Base-by-base conservation (phyloP, 805 yeast species). In the Candida quercuum region DNA sequence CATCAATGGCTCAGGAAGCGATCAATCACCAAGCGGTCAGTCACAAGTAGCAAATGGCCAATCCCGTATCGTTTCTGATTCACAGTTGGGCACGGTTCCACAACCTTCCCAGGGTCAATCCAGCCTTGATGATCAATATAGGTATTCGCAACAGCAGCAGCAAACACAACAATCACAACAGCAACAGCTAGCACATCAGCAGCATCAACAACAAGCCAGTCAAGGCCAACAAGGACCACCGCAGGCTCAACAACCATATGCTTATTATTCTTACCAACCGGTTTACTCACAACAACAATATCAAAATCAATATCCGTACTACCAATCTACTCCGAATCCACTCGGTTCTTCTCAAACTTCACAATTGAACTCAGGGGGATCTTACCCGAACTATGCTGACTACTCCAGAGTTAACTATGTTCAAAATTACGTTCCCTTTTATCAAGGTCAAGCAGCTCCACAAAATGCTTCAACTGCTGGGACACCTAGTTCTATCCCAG, bases 281-380 rank as follows among this genome's bases (percentile, higher is more conserved):
- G 35, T 33, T 3, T 43, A 45, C 25, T 33, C 44, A 4, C 47
- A 41, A 24, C 40, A 32, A 11, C 35, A 33, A 21, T 37, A 28
- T 32, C 49, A 42, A 28, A 41, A 40, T 33, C 52, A 49, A 35
- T 50, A 51, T 35, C 56, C 54, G 5, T 52, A 51, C 42, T 49
- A 52, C 33, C 53, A 49, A 30, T 28, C 47, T 12, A 13, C 36
- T 11, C 23, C 19, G 33, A 38, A 36, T 21, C 28, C 38, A 11
- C 33, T 32, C 14, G 38, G 27, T n/a, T 26, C 37, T 18, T 20
- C 43, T 12, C 23, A 26, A 29, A 14, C 33, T 7, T 32, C 35
- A 9, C 45, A 39, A 28, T 15, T 37, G 20, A 32, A 31, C 21
- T n/a, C 43, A 13, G 42, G 32, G 5, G 7, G 17, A 10, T 6